These are phyloP conservation scores for Cornus kousa DNA, from an alignment of 148 eudicot genomes.

Conservation along the genomic window DNA sequence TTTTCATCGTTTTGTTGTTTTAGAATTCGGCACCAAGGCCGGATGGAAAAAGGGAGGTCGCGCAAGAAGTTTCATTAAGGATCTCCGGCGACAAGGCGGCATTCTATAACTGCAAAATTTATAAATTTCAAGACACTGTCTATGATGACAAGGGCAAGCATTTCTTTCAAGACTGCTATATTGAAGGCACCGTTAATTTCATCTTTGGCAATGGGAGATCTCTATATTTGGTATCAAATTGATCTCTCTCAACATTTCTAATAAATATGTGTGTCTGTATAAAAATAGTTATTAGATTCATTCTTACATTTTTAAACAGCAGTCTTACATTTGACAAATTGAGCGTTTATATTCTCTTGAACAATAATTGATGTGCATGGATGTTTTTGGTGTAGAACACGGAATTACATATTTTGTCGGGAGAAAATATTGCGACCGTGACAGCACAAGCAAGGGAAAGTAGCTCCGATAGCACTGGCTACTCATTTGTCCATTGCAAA, in stretches of 20 bases:
- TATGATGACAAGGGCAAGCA: too few relatives aligned
- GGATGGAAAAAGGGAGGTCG: conserved; percentile 40
- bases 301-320: too few relatives aligned
- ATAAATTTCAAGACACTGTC: conserved; percentile 33
- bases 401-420: conserved; percentile 31
- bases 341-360: not conserved
- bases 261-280: too few relatives aligned
- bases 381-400: conserved; percentile 13
- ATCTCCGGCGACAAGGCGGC: conserved; percentile 42
- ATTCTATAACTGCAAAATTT: conserved; percentile 31
- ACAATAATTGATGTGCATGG: not conserved
- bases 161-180: too few relatives aligned
- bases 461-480: conserved; percentile 15
- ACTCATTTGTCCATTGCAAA: not conserved
- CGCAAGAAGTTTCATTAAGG: conserved; percentile 55
- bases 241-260: too few relatives aligned
- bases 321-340: too few relatives aligned
- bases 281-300: too few relatives aligned
- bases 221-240: conserved; percentile 37
- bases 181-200: too few relatives aligned
- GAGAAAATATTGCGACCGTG: conserved; percentile 22
- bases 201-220: conserved; percentile 31
- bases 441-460: conserved; percentile 32
- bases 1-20: not conserved
- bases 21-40: conserved; percentile 81